Evolutionary conservation across 1,139 yeast species (phyloP).

Genomic region (Candida buenavistaensis): DNA sequence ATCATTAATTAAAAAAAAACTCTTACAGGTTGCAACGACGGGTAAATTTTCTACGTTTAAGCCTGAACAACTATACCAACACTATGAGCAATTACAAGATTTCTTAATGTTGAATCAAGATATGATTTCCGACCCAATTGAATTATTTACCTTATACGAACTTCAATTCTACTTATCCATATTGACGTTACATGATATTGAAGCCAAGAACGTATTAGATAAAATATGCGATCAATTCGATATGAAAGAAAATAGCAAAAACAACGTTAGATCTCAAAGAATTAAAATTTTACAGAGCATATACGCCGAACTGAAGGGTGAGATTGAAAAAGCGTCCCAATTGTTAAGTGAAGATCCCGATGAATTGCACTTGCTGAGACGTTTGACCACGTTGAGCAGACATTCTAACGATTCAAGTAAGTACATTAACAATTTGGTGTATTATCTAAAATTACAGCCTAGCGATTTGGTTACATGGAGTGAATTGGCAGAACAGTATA

Average conservation of each 20-base stretch:
- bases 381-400: slow-evolving; percentile 36
- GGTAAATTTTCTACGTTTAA: slow-evolving; percentile 38
- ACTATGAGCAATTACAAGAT: slow-evolving; percentile 32
- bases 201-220: slow-evolving; percentile 67
- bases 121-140: slow-evolving; percentile 39
- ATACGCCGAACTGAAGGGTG: slow-evolving; percentile 57
- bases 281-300: slow-evolving; percentile 57
- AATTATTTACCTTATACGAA: slow-evolving; percentile 62
- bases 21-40: slow-evolving; percentile 27
- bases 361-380: slow-evolving; percentile 35
- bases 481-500: slow-evolving; percentile 68
- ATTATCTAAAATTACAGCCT: slow-evolving; percentile 59
- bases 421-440: slow-evolving; percentile 51
- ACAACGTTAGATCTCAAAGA: slow-evolving; percentile 43
- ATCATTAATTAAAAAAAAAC: slow-evolving; percentile 22
- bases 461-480: slow-evolving; percentile 76
- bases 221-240: slow-evolving; percentile 63
- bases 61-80: slow-evolving; percentile 32
- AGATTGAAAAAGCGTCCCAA: slow-evolving; percentile 30
- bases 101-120: slow-evolving; percentile 31
- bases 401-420: slow-evolving; percentile 20
- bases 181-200: slow-evolving; percentile 64
- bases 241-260: slow-evolving; percentile 31
- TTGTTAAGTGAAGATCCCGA: slow-evolving; percentile 38
- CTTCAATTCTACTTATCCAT: slow-evolving; percentile 69